Evolutionary conservation across 805 yeast genomes (phyloP).

Genomic region (Millerozyma miso): DNA sequence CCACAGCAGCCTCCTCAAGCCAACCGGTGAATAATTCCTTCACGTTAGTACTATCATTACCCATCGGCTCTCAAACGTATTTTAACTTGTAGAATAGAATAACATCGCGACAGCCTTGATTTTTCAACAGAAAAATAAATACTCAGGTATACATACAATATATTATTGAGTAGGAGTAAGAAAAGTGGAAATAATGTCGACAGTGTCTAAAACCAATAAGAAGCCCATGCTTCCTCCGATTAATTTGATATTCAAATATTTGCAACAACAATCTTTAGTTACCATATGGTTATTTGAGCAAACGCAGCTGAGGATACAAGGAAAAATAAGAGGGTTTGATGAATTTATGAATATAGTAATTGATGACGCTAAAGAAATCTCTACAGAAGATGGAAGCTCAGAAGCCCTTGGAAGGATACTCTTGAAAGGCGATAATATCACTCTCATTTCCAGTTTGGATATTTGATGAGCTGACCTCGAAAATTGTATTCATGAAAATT

Average conservation of each 20-base stretch:
- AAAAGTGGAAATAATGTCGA: constrained; percentile 8
- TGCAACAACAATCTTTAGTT: constrained; percentile 78
- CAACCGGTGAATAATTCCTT: constrained; percentile 52
- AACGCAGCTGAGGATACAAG: constrained; percentile 69
- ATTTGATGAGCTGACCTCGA: too few species aligned
- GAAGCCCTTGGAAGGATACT: constrained; percentile 68
- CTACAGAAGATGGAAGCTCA: constrained; percentile 44
- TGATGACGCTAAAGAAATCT: constrained; percentile 63
- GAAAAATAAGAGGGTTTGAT: constrained; percentile 87
- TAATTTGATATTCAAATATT: constrained; percentile 79
- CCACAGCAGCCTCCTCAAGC: constrained; percentile 51
- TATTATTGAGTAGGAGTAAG: neutral
- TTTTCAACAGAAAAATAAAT: too few species aligned
- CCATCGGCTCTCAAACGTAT: neutral
- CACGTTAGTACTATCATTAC: constrained; percentile 26
- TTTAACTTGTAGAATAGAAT: neutral
- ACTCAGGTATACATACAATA: too few species aligned
- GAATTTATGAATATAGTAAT: constrained; percentile 87
- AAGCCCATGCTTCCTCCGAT: constrained; percentile 77
- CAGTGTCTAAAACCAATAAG: constrained; percentile 12
- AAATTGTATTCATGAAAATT: too few species aligned
- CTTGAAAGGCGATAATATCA: constrained; percentile 91
- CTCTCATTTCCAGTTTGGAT: constrained; percentile 53
- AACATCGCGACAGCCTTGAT: neutral
- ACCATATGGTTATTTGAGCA: constrained; percentile 91